These are phyloP conservation scores for Sicyos baderoa DNA, from an alignment of 306 rosid genomes.

Conservation along the genomic window DNA sequence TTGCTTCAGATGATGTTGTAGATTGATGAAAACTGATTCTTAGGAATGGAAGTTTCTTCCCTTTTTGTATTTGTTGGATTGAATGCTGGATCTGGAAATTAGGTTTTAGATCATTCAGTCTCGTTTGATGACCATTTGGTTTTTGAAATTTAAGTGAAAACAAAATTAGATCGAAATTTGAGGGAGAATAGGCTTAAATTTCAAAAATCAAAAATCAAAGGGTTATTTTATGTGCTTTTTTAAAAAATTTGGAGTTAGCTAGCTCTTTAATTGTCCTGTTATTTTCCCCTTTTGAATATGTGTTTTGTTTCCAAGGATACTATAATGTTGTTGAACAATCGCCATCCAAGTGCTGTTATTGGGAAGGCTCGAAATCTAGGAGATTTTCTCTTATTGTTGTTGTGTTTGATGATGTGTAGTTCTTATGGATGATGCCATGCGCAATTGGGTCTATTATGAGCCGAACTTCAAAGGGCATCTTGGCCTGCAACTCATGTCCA, in stretches of 20 bases:
- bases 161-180: too few species aligned
- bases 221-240: too few species aligned
- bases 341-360: not conserved
- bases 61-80: not conserved
- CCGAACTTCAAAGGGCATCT: conserved; percentile 67
- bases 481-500: conserved; percentile 87
- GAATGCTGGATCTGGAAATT: conserved; percentile 15
- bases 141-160: too few species aligned
- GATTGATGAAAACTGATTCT: too few species aligned
- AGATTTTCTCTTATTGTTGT: conserved; percentile 22
- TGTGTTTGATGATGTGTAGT: conserved; percentile 44
- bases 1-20: not conserved
- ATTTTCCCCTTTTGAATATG: not conserved
- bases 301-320: not conserved
- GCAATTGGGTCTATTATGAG: conserved; percentile 97
- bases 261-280: not conserved
- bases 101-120: not conserved
- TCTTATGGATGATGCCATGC: conserved; percentile 91
- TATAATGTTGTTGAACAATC: conserved; percentile 6
- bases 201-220: too few species aligned
- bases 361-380: conserved; percentile 24
- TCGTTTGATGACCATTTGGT: too few species aligned
- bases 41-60: not conserved
- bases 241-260: not conserved
- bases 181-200: too few species aligned